Evolutionary conservation across 2,329 filamentous ascomycete species (phyloP), one percentile per base, ranked within the genome.

Genomic region (Rhynchosporium agropyri): DNA sequence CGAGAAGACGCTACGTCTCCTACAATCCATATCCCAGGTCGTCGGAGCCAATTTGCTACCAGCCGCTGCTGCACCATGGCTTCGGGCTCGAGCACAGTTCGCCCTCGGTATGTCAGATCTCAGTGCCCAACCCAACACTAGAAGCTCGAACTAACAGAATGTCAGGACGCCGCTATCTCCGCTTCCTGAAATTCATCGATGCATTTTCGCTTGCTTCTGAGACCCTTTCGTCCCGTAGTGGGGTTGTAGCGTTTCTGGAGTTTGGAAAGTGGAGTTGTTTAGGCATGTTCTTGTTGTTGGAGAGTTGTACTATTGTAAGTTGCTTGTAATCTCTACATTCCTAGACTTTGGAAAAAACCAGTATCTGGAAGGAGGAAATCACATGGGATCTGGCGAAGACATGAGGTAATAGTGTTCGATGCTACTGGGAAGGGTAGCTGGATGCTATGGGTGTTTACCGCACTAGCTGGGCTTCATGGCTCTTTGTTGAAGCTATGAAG

Each of bases 111-210:
- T 60, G 73, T 70, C 29, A 7, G 9, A 51, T 53, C 50, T 26
- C 13, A 42, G 28, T 49, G n/a, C 40, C 33, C 43, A 29, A 20
- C 31, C 36, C 29, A 38, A 26, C 8, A 28, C 28, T 40, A 29
- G 2, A 28, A 7, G 9, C 6, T 49, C 15, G 43, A 33, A 26
- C 36, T 33, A 48, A 40, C 5, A 33, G 33, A 50, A 36, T 1
- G 10, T 10, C 8, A 81, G 80, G 76, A 26, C 81, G 89, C 36
- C 83, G 88, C 33, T 86, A 84, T 75, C 82, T 91, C 71, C 84
- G 89, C 13, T 77, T 89, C 61, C 87, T 90, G 73, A 86, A 87
- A 71, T 91, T 88, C 73, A 76, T 89, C 60, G 84, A 86, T 60
- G 81, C 79, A 45, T 87, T 89, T 68, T 72, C 77, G 36, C 72